A percentile compares a stretch with the other conserved stretches of the same genome.
Conservation (phyloP, 2,329 filamentous ascomycete species). For the Pyricularia pennisetigena region DNA sequence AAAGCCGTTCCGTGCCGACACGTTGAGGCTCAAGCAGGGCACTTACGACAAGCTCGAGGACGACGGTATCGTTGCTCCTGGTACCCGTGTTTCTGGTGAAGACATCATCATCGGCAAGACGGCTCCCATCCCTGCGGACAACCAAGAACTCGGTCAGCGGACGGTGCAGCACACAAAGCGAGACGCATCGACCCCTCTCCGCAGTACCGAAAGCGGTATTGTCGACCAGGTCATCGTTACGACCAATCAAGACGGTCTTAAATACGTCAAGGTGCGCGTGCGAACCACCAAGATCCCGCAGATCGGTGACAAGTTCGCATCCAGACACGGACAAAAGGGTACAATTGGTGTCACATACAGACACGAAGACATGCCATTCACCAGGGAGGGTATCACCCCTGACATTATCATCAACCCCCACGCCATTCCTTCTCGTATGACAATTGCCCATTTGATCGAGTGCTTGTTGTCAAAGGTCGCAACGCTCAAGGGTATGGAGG, state of each 20-base stretch:
- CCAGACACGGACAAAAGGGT: conserved; percentile 97
- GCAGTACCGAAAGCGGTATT: conserved; percentile 95
- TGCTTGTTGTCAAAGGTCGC: conserved; percentile 95
- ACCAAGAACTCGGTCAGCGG: conserved; percentile 85
- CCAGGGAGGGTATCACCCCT: conserved; percentile 78
- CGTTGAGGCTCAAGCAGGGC: conserved; percentile 83
- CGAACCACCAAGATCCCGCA: conserved; percentile 96
- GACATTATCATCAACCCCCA: conserved; percentile 99
- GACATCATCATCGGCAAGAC: conserved; percentile 99
- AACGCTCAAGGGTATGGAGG: conserved; percentile 86
- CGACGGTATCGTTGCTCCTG: conserved; percentile 88
- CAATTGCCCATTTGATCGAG: conserved; percentile 99
- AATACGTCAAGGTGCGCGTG: conserved; percentile 95
- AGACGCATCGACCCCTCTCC: conserved; percentile 88
- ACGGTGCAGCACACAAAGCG: conserved; percentile 86
- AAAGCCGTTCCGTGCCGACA: conserved; percentile 83
- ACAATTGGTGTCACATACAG: conserved; percentile 98
- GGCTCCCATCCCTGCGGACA: conserved; percentile 84
- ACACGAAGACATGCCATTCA: conserved; percentile 98
- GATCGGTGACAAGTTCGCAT: conserved; percentile 98
- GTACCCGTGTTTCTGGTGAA: conserved; percentile 89
- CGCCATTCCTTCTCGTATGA: conserved; percentile 99
- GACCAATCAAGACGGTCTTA: conserved; percentile 86
- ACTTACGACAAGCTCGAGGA: conserved; percentile 97
- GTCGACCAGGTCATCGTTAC: conserved; percentile 89